These are phyloP conservation scores for barley (Hordeum vulgare) DNA, from an alignment of 176 grass and related monocot genomes.

Conservation along the genomic window DNA sequence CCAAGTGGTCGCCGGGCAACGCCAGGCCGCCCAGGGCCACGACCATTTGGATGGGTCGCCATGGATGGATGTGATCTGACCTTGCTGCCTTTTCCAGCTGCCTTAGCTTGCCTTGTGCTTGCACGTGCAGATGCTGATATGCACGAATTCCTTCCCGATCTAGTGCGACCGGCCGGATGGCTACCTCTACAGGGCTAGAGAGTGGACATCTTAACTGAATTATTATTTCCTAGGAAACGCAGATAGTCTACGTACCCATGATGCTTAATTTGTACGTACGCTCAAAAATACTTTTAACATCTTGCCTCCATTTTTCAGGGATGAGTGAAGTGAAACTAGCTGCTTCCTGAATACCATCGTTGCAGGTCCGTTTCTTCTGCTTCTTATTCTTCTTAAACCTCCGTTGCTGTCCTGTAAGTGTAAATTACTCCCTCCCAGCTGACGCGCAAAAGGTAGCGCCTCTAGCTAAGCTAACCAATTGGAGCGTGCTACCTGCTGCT, in stretches of 20 bases:
- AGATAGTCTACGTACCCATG: too few species aligned
- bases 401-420: neutral
- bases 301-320: too few species aligned
- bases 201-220: too few species aligned
- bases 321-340: neutral
- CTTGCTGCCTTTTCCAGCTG: constrained; percentile 7
- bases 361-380: neutral
- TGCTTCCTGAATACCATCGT: neutral
- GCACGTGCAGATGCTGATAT: neutral
- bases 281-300: too few species aligned
- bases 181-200: neutral
- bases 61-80: neutral
- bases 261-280: too few species aligned
- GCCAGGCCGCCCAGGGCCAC: neutral
- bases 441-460: neutral
- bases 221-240: too few species aligned
- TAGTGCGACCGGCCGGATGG: neutral
- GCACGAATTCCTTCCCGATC: constrained; percentile 2
- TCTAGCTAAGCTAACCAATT: neutral
- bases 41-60: neutral
- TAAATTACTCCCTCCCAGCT: neutral
- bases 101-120: neutral
- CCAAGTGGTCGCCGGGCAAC: neutral
- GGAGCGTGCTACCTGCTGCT: neutral
- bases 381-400: neutral